A percentile compares a stretch with the other conserved stretches of the same genome.
These are phyloP conservation scores for Xerocomellus chrysenteron DNA, from an alignment of 768 basidiomycete species.

Conservation along the genomic window DNA sequence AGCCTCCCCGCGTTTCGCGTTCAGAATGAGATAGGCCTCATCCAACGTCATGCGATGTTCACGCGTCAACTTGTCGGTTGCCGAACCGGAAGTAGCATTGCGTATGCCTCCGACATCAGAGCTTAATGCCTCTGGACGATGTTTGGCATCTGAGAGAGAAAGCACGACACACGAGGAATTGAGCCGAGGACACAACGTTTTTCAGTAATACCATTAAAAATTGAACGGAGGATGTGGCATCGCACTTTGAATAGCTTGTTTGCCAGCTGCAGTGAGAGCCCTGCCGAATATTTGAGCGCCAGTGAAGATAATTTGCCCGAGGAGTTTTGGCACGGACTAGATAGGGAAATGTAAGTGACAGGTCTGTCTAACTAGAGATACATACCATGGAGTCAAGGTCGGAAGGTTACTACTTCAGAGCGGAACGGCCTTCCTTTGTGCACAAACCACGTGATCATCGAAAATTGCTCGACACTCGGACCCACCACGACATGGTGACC, in stretches of 20 bases:
- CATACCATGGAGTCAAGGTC: conserved; percentile 24
- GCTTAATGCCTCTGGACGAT: conserved; percentile 69
- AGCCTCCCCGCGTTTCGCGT: conserved; percentile 71
- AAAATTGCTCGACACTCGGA: conserved; percentile 8
- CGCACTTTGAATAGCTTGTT: conserved; percentile 92
- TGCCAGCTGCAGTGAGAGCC: conserved; percentile 86
- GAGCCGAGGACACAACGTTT: not conserved
- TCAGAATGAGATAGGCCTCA: conserved; percentile 91
- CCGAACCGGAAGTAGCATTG: conserved; percentile 69
- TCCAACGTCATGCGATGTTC: conserved; percentile 92
- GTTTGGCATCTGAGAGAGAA: conserved; percentile 73
- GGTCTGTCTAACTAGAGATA: not conserved
- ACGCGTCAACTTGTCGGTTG: conserved; percentile 78
- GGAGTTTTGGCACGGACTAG: conserved; percentile 75
- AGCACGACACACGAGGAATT: not conserved
- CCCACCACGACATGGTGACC: not conserved
- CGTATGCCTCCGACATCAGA: conserved; percentile 72
- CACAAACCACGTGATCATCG: conserved; percentile 20
- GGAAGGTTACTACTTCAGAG: not conserved
- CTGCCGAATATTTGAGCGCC: conserved; percentile 85
- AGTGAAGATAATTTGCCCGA: conserved; percentile 77
- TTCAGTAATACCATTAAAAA: conserved; percentile 1
- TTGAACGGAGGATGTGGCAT: conserved; percentile 7
- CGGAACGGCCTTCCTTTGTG: not conserved
- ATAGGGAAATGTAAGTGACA: not conserved